Conservation (phyloP, 108 stramenopile genomes). For the Parmales sp. region DNA sequence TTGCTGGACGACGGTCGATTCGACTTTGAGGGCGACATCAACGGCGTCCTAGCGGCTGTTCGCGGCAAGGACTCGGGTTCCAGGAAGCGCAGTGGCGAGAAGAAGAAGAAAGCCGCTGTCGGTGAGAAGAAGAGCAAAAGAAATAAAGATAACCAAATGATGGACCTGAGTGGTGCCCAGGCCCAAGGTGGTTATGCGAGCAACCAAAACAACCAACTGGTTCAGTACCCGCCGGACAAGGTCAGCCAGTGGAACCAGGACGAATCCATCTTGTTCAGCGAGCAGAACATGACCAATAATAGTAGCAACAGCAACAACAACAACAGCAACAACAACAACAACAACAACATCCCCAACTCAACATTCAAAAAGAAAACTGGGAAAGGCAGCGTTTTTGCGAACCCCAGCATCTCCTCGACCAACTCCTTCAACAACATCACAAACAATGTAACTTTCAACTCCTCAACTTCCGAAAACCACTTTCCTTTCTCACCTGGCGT, state of each 20-base stretch:
- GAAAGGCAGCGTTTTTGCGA: too few species aligned
- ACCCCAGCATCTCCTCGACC: too few species aligned
- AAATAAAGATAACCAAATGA: not conserved
- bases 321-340: not conserved
- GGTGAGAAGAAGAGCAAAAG: not conserved
- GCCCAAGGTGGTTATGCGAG: too few species aligned
- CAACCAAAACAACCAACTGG: too few species aligned
- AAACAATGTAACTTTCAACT: not conserved
- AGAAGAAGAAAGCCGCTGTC: not conserved
- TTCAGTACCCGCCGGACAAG: too few species aligned
- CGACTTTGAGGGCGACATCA: conserved; percentile 71
- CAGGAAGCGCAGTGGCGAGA: not conserved
- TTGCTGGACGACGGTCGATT: conserved; percentile 64
- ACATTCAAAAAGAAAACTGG: too few species aligned
- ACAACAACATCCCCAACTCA: not conserved
- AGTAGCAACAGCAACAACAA: not conserved
- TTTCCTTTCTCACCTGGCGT: too few species aligned
- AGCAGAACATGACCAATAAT: too few species aligned
- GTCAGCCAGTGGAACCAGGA: too few species aligned
- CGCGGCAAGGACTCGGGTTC: conserved; percentile 31
- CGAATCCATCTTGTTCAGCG: too few species aligned
- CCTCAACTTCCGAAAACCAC: not conserved
- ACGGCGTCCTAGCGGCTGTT: conserved; percentile 63
- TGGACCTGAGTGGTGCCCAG: too few species aligned
- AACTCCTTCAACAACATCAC: not conserved